A percentile compares a stretch with the other conserved stretches of the same genome.
phyloP scores from a whole-genome alignment of 139 green algal genomes.

The Tetradesmus lagerheimii region DNA sequence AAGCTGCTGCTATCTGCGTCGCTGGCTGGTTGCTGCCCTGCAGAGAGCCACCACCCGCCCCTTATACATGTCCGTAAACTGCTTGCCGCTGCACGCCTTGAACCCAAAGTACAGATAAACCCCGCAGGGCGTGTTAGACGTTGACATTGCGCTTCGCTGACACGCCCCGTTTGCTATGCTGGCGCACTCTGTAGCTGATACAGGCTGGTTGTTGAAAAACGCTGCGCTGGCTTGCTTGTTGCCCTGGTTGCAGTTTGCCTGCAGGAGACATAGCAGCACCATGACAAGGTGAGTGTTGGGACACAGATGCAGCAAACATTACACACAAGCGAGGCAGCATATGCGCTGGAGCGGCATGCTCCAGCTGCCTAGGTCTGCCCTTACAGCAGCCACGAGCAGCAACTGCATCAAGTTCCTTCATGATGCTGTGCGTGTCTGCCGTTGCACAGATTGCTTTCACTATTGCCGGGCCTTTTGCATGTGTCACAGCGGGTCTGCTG shows the following conservation, averaged over 20 bases:
- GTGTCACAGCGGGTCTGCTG: too few relatives aligned
- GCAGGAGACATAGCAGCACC: not conserved
- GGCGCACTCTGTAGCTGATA: conserved; percentile 9
- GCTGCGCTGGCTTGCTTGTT: not conserved
- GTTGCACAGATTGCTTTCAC: too few relatives aligned
- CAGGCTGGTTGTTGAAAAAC: not conserved
- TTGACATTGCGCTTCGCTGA: not conserved
- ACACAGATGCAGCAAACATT: too few relatives aligned
- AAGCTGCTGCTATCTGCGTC: not conserved
- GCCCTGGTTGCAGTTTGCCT: conserved; percentile 20
- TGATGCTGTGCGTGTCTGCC: too few relatives aligned
- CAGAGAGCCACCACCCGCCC: not conserved
- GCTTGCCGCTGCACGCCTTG: conserved; percentile 7
- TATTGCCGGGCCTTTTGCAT: too few relatives aligned
- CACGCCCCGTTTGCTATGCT: conserved; percentile 17
- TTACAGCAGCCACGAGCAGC: too few relatives aligned
- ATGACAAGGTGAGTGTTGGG: too few relatives aligned
- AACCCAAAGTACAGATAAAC: conserved; percentile 37
- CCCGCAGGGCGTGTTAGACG: conserved; percentile 24
- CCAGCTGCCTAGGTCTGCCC: too few relatives aligned
- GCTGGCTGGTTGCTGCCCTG: not conserved
- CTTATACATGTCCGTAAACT: conserved; percentile 37
- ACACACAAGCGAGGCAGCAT: too few relatives aligned
- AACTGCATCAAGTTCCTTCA: not conserved
- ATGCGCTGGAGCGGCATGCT: too few relatives aligned